These are phyloP conservation scores for Citrus maxima DNA, from an alignment of 345 rosid genomes.

Conservation along the genomic window DNA sequence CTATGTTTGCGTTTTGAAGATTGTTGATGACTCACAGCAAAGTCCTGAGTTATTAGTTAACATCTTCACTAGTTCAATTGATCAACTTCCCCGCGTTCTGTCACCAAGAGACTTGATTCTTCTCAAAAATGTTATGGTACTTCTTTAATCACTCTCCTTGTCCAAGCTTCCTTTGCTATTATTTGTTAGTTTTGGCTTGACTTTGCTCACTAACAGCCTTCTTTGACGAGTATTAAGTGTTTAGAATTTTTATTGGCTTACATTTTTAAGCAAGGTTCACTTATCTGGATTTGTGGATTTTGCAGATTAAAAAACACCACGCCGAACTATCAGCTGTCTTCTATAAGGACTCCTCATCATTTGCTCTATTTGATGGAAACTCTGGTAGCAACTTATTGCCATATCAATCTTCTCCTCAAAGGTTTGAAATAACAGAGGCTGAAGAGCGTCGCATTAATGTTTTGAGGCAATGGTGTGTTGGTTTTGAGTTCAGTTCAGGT, in stretches of 20 bases:
- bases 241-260: background rate
- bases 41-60: conserved; percentile 1
- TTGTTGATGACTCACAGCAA: conserved; percentile 15
- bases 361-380: conserved; percentile 8
- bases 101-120: conserved; percentile 17
- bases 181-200: background rate
- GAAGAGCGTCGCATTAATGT: background rate
- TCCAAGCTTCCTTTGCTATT: background rate
- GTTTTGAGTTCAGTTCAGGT: conserved; percentile 4
- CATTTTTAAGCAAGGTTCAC: background rate
- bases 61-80: conserved; percentile 2
- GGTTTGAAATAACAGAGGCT: background rate
- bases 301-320: conserved; percentile 6
- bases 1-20: conserved; percentile 8
- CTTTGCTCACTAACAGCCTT: background rate
- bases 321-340: background rate
- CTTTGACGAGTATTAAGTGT: background rate
- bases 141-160: background rate
- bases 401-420: background rate
- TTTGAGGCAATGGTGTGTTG: background rate
- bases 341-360: conserved; percentile 1
- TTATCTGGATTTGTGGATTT: background rate
- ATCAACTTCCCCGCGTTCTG: conserved; percentile 12
- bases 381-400: background rate
- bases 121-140: background rate